Percentiles rank a stretch among this genome's conserved stretches.
phyloP scores from a whole-genome alignment of 768 basidiomycete species.

The Mycena indigotica region DNA sequence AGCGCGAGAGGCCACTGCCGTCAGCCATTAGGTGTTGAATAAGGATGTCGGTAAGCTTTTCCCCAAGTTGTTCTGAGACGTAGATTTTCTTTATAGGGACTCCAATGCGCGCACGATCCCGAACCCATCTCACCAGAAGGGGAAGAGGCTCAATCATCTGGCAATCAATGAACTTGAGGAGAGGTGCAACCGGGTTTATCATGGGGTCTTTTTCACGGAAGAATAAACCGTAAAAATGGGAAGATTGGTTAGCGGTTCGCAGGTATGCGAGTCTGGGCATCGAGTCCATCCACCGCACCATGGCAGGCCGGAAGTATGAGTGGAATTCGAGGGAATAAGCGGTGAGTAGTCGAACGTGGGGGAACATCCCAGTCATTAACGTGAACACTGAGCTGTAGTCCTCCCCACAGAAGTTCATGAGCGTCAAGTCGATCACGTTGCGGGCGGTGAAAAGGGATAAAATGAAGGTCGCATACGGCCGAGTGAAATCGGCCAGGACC shows the following conservation, averaged over 20 bases:
- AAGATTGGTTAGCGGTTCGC: constrained; percentile 44
- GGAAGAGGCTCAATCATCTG: constrained; percentile 36
- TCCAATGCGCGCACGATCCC: constrained; percentile 38
- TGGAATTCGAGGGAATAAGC: constrained; percentile 47
- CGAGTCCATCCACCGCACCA: constrained; percentile 57
- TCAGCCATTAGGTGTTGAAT: no score
- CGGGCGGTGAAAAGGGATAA: constrained; percentile 57
- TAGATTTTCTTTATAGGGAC: constrained; percentile 53
- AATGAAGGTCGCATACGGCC: constrained; percentile 49
- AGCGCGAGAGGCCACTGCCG: no score
- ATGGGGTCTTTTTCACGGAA: constrained; percentile 30
- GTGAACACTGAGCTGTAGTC: constrained; percentile 55
- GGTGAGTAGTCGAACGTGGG: constrained; percentile 56
- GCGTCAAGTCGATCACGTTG: constrained; percentile 55
- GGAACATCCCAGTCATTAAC: constrained; percentile 49
- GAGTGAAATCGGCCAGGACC: constrained; percentile 57
- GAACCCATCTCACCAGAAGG: constrained; percentile 38
- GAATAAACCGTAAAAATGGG: constrained; percentile 49
- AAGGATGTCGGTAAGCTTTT: no score
- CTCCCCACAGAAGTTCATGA: constrained; percentile 54
- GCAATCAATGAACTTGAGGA: constrained; percentile 49
- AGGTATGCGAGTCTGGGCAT: constrained; percentile 58
- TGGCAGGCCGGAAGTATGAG: constrained; percentile 27
- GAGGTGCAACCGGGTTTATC: constrained; percentile 43
- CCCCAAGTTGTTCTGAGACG: constrained; percentile 33